A percentile compares a stretch with the other conserved stretches of the same genome.
Conservation (phyloP, 1,139 yeast species). For the Protomyces gravidus region DNA sequence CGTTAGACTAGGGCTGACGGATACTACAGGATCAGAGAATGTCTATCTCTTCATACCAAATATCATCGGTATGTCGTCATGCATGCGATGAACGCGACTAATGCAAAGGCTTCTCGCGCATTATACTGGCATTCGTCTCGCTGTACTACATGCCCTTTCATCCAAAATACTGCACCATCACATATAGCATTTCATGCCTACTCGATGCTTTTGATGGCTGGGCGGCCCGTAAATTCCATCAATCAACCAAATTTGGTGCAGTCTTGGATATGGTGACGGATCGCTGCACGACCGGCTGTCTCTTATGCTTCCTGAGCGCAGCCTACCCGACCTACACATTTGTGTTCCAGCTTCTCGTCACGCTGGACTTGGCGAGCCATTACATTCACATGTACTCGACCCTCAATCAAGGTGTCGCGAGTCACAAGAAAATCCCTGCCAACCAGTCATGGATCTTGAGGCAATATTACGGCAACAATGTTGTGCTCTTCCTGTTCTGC, state of each 20-base stretch:
- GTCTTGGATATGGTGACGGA: constrained; percentile 99
- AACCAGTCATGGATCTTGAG: constrained; percentile 68
- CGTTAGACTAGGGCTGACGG: background rate
- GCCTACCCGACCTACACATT: constrained; percentile 65
- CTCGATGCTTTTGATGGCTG: constrained; percentile 96
- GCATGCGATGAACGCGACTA: background rate
- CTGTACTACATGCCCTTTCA: constrained; percentile 76
- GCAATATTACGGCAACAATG: constrained; percentile 78
- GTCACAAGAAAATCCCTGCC: constrained; percentile 79
- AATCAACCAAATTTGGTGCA: constrained; percentile 85
- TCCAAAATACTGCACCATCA: constrained; percentile 60
- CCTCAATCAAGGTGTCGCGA: constrained; percentile 67
- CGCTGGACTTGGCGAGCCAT: constrained; percentile 89
- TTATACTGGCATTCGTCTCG: constrained; percentile 73
- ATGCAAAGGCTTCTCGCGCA: constrained; percentile 55
- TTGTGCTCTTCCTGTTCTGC: constrained; percentile 80
- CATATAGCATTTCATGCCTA: constrained; percentile 83
- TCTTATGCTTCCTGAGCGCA: constrained; percentile 77
- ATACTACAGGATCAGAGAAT: constrained; percentile 39
- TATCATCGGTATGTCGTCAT: constrained; percentile 56
- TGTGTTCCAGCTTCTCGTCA: constrained; percentile 78
- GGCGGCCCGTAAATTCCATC: constrained; percentile 85
- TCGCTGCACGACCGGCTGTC: constrained; percentile 89
- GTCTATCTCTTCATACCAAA: constrained; percentile 82
- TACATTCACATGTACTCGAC: constrained; percentile 99